Evolutionary conservation across 331 rosid genomes (phyloP).

Genomic region (Dryas integrifolia): DNA sequence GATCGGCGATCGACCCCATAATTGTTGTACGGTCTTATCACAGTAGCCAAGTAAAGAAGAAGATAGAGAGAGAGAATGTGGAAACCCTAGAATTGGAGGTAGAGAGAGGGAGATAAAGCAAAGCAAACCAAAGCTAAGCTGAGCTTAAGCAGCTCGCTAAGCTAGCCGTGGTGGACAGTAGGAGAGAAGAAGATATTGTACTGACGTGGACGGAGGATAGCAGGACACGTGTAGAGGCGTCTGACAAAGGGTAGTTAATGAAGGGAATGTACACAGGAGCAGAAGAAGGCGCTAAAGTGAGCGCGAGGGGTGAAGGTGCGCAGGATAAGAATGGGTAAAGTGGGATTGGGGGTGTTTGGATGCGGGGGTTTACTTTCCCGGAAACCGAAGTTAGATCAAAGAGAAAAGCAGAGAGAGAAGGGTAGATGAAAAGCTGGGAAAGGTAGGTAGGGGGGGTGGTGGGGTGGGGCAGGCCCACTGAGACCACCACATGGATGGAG

Average conservation of each 20-base stretch:
- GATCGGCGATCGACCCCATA: conserved; percentile 99
- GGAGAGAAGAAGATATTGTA: conserved; percentile 26
- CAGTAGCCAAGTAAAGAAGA: conserved; percentile 22
- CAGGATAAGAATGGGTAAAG: conserved; percentile 26
- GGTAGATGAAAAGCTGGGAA: conserved; percentile 18
- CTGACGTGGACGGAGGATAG: conserved; percentile 34
- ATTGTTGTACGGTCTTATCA: background rate
- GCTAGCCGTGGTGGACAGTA: conserved; percentile 9
- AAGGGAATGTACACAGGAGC: conserved; percentile 34
- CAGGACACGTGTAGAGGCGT: conserved; percentile 52
- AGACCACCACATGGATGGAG: conserved; percentile 71
- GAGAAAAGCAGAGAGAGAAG: background rate
- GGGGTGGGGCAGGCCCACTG: conserved; percentile 48
- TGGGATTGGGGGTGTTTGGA: conserved; percentile 37
- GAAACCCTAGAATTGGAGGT: conserved; percentile 50
- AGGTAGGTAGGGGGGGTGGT: conserved; percentile 8
- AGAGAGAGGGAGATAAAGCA: background rate
- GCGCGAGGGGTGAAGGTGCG: conserved; percentile 11
- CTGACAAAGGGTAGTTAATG: conserved; percentile 35
- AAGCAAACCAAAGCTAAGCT: conserved; percentile 11
- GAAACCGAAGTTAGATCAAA: conserved; percentile 62
- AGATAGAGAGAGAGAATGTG: background rate
- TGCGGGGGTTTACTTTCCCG: conserved; percentile 48
- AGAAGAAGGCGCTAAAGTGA: background rate
- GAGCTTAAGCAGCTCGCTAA: conserved; percentile 29